Percentiles rank a stretch among this genome's conserved stretches.
phyloP scores from a whole-genome alignment of 306 rosid genomes.

The Casuarina cunninghamiana region DNA sequence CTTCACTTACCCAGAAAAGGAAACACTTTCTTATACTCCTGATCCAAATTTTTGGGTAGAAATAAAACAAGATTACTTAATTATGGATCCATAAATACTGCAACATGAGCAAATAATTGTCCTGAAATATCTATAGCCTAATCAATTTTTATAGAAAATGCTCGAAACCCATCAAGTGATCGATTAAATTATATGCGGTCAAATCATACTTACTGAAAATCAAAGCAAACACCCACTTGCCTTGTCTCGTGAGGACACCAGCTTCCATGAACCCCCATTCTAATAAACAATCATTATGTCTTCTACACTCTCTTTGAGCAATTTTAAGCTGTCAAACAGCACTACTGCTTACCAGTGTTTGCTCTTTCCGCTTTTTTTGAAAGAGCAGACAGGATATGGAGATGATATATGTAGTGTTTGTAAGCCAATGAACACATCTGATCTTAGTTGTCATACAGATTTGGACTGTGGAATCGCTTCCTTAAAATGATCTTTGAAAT shows the following conservation, averaged over 20 bases:
- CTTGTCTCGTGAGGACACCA: slow-evolving; percentile 54
- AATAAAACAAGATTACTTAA: slow-evolving; percentile 52
- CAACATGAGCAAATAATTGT: neutral
- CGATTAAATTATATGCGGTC: slow-evolving; percentile 29
- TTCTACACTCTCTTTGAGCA: slow-evolving; percentile 26
- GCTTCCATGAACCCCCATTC: slow-evolving; percentile 39
- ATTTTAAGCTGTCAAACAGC: slow-evolving; percentile 40
- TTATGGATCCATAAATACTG: neutral
- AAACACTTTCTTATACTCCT: too few species aligned
- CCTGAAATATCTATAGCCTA: slow-evolving; percentile 23
- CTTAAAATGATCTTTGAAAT: neutral
- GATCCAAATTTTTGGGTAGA: neutral
- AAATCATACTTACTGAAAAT: slow-evolving; percentile 36
- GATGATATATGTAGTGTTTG: neutral
- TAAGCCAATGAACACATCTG: neutral
- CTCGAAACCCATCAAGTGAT: slow-evolving; percentile 32
- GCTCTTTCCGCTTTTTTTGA: slow-evolving; percentile 14
- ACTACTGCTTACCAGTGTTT: slow-evolving; percentile 30
- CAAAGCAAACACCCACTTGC: slow-evolving; percentile 58
- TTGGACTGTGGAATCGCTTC: neutral
- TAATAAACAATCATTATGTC: slow-evolving; percentile 9
- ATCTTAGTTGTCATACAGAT: neutral
- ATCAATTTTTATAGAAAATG: neutral
- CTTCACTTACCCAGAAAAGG: too few species aligned
- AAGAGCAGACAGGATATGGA: neutral